Conservation (phyloP, 2,329 filamentous ascomycete species). For the Apiospora sp. region DNA sequence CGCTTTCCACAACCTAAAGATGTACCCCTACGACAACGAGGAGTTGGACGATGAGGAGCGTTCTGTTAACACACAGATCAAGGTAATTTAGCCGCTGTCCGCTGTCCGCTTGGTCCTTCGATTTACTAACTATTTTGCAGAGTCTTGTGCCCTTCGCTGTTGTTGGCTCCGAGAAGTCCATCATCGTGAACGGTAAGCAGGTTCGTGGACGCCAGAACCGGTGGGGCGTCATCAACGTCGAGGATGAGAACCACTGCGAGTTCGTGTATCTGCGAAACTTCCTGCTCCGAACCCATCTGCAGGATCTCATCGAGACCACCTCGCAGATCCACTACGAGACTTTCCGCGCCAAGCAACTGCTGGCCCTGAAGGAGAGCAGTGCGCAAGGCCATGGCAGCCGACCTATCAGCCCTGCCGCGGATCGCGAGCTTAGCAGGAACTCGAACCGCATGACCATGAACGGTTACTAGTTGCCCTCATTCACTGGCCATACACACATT, state of each 20-base stretch:
- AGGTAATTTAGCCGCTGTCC: conserved; percentile 66
- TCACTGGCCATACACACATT: conserved; percentile 4
- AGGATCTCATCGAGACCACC: conserved; percentile 98
- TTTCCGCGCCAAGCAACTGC: conserved; percentile 98
- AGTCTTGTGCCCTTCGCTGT: conserved; percentile 96
- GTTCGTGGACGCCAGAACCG: conserved; percentile 98
- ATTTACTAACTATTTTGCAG: conserved; percentile 57
- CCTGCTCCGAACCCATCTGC: conserved; percentile 95
- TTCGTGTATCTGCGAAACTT: conserved; percentile 99
- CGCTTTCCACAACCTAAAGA: conserved; percentile 99
- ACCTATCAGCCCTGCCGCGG: conserved; percentile 94
- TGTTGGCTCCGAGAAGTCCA: conserved; percentile 96
- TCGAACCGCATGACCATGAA: conserved; percentile 99
- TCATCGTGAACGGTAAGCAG: conserved; percentile 96
- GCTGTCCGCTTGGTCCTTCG: not conserved
- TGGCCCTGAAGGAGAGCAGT: conserved; percentile 98
- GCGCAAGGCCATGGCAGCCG: conserved; percentile 83
- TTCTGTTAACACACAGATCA: conserved; percentile 92
- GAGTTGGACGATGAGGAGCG: conserved; percentile 98
- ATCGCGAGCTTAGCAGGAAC: conserved; percentile 94
- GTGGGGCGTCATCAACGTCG: conserved; percentile 99
- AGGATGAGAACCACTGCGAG: conserved; percentile 99
- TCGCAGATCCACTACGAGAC: conserved; percentile 99
- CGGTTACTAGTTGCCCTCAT: conserved; percentile 77
- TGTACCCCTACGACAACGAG: conserved; percentile 99